Evolutionary conservation across 495 filamentous ascomycete genomes (phyloP), one percentile per base, ranked within the genome.

Genomic region (Trichoderma virens): DNA sequence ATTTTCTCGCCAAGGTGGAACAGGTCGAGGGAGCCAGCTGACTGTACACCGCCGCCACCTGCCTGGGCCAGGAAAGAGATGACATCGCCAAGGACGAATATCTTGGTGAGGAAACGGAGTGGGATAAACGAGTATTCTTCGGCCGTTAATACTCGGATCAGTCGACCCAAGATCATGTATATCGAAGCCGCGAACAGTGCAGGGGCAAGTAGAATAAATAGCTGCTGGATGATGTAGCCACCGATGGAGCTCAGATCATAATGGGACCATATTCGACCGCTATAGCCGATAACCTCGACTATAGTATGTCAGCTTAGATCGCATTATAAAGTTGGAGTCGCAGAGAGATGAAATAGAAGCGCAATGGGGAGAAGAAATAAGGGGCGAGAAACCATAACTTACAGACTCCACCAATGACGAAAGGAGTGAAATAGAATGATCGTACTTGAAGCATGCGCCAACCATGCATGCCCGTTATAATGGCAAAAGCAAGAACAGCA

Each of bases 141-240:
- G 0, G 67, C 82, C 1, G 74, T 65, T 13, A 81, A 66, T 3
- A 66, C 16, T 1, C 63, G 62, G 38, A 85, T 79, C 5, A 86
- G 65, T 1, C 82, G 75, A 0, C 77, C 83, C 8, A 85, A 74
- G 25, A 77, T 73, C 82, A 85, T 86, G 70, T 85, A 86, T 32
- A 86, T 81, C 0, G 79, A 81, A 0, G 83, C 83, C 5, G 83
- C 81, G 65, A 77, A 74, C 31, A 67, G 66, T 18, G 63, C 65
- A 1, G 64, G 80, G 3, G 70, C 78, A 54, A 82, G 68, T 28
- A 83, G 74, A 32, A 82, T 70, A 32, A 76, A 38, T 4, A 71
- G 51, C 43, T 31, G 30, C 20, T 72, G 70, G 4, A 71, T 62
- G 45, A 73, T 62, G 65, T 41, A 66, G 2, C 25, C 32, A 1